These are phyloP conservation scores for Capsicum rhomboideum DNA, from an alignment of 257 asterid genomes.

Conservation along the genomic window DNA sequence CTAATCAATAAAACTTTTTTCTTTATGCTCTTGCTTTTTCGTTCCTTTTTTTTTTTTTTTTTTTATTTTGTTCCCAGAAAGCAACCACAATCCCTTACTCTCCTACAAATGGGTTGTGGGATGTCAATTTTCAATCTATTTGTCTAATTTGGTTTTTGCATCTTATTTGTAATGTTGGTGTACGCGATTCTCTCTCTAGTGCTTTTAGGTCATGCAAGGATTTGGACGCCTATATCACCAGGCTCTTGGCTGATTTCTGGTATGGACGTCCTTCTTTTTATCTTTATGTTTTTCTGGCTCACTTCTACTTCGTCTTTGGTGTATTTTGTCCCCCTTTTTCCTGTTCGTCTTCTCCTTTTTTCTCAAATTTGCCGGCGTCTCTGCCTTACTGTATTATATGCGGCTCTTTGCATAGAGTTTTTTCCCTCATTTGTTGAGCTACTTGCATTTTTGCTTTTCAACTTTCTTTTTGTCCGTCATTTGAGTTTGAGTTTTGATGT, in stretches of 20 bases:
- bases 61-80: background rate
- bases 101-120: background rate
- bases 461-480: no score
- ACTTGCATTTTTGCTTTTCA: no score
- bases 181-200: background rate
- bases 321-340: background rate
- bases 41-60: background rate
- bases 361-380: no score
- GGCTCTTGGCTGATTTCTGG: background rate
- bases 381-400: no score
- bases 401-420: no score
- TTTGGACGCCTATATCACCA: background rate
- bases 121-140: background rate
- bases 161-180: background rate
- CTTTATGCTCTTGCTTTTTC: background rate
- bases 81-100: background rate
- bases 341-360: no score
- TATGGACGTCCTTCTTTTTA: background rate
- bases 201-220: background rate
- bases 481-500: no score
- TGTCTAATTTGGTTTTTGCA: background rate
- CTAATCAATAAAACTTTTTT: conserved; percentile 42
- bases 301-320: background rate
- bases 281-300: background rate
- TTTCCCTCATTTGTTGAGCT: no score